Percentiles rank a stretch among this genome's conserved stretches.
Evolutionary conservation across 1,284 basidiomycete species (phyloP).

Genomic region (Spongiforma sp.): DNA sequence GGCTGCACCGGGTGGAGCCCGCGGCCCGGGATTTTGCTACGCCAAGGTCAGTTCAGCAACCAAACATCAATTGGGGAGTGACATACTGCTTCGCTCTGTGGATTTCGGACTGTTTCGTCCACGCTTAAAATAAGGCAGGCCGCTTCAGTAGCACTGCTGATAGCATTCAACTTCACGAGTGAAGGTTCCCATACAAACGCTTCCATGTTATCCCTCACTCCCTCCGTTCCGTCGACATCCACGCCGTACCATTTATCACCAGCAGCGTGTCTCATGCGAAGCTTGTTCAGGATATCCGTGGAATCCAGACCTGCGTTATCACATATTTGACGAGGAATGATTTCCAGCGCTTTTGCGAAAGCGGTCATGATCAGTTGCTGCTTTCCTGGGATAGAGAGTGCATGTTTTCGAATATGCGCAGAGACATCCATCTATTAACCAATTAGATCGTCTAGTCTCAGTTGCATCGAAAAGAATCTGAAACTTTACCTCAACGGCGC

Average conservation of each 20-base stretch:
- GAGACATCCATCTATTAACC: conserved; percentile 99
- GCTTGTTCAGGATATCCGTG: conserved; percentile 96
- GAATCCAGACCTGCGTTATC: conserved; percentile 99
- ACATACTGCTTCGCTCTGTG: conserved; percentile 87
- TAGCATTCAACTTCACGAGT: conserved; percentile 94
- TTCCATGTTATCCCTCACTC: conserved; percentile 95
- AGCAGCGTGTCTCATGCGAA: conserved; percentile 95
- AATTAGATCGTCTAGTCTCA: conserved; percentile 22
- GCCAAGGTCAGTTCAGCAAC: conserved; percentile 17
- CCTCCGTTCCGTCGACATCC: conserved; percentile 89
- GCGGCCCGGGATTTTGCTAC: conserved; percentile 78
- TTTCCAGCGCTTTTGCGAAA: conserved; percentile 96
- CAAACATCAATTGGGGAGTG: conserved; percentile 12
- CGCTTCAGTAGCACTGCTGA: conserved; percentile 95
- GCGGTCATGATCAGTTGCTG: conserved; percentile 95
- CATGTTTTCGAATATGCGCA: conserved; percentile 89
- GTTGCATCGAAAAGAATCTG: conserved; percentile 5
- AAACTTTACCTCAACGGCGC: conserved; percentile 85
- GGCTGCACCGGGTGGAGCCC: conserved; percentile 83
- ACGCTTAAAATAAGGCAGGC: conserved; percentile 95
- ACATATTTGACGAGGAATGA: conserved; percentile 98
- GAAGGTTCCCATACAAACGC: conserved; percentile 99
- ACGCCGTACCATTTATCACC: conserved; percentile 93
- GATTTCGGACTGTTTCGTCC: conserved; percentile 94
- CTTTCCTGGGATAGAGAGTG: conserved; percentile 95